phyloP scores from a whole-genome alignment of 331 rosid species.

The Stylosanthes scabra region DNA sequence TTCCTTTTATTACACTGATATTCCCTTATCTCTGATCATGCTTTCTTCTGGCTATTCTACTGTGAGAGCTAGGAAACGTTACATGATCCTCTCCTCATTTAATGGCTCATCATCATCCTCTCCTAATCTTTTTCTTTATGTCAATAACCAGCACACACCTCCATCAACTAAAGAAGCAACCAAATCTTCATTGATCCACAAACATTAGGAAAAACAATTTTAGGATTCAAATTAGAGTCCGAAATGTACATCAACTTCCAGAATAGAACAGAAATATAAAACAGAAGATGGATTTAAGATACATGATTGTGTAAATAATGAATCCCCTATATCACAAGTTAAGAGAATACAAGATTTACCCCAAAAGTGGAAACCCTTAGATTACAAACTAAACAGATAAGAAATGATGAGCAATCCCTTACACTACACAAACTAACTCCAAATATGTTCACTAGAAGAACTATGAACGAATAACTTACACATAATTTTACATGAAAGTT shows the following conservation, averaged over 20 bases:
- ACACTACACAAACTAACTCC: conserved; percentile 3
- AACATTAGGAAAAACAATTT: too few relatives aligned
- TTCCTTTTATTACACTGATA: too few relatives aligned
- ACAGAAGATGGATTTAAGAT: neutral
- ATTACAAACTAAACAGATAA: neutral
- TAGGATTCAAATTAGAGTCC: too few relatives aligned
- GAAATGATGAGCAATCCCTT: neutral
- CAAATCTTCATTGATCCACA: too few relatives aligned
- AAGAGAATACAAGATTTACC: conserved; percentile 21
- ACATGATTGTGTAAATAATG: neutral
- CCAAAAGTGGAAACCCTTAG: neutral
- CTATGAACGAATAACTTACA: conserved; percentile 23
- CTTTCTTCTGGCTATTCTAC: too few relatives aligned
- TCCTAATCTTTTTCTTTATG: neutral
- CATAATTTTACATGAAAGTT: conserved; percentile 25
- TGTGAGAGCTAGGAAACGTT: too few relatives aligned
- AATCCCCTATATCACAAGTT: neutral
- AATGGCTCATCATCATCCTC: neutral
- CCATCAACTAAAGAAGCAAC: neutral
- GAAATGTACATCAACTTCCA: too few relatives aligned
- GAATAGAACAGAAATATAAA: too few relatives aligned
- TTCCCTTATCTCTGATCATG: too few relatives aligned
- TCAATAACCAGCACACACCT: neutral
- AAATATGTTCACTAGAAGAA: conserved; percentile 19
- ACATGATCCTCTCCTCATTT: too few relatives aligned